phyloP scores from a whole-genome alignment of 2,329 filamentous ascomycete species.

The Thielaviopsis musarum region DNA sequence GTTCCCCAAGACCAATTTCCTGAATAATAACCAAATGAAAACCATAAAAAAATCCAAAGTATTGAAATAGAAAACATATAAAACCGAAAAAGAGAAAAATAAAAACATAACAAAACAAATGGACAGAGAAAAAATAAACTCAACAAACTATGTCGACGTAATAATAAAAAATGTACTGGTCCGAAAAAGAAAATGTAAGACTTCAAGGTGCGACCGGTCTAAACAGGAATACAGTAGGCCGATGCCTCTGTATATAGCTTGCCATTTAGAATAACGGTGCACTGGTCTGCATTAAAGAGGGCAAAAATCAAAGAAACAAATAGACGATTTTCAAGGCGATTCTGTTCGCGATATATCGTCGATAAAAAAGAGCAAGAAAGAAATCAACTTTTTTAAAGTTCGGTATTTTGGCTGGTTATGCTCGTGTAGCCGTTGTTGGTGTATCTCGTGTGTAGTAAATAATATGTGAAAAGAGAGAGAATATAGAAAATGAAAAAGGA shows the following conservation, averaged over 20 bases:
- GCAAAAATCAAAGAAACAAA: neutral
- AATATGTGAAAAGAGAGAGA: too few species aligned
- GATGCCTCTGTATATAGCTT: constrained; percentile 14
- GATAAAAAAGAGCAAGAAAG: neutral
- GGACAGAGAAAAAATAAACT: neutral
- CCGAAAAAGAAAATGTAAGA: constrained; percentile 17
- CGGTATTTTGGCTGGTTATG: constrained; percentile 3
- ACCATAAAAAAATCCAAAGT: neutral
- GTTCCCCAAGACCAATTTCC: neutral
- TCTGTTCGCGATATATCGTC: neutral
- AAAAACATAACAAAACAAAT: neutral
- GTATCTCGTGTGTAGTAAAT: too few species aligned
- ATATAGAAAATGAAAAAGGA: too few species aligned
- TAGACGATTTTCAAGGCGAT: neutral
- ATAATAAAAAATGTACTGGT: neutral
- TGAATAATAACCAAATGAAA: neutral
- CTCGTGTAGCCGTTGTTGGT: constrained; percentile 16
- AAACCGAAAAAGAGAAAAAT: neutral
- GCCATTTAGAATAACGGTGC: too few species aligned
- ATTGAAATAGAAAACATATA: neutral
- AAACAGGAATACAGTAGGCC: too few species aligned
- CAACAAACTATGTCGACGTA: neutral
- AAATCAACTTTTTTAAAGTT: neutral
- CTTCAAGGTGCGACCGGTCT: constrained; percentile 19
- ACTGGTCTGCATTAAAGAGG: neutral